These are phyloP conservation scores for Agaricus blazei DNA, from an alignment of 768 basidiomycete species.

Conservation along the genomic window DNA sequence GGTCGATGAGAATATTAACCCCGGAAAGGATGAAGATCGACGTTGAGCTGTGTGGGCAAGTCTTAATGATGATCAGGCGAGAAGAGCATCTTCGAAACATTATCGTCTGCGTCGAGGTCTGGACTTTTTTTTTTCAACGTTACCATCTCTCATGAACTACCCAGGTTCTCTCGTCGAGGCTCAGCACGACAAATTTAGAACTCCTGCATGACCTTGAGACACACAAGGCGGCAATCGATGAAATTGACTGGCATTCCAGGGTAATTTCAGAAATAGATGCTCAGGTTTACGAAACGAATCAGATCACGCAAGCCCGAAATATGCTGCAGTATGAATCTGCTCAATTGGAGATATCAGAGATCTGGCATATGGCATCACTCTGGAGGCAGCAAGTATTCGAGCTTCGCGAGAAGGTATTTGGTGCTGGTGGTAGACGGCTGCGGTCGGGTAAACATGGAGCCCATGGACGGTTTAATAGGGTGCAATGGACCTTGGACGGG, in stretches of 20 bases:
- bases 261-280: constrained; percentile 48
- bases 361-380: constrained; percentile 62
- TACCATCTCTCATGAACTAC: background rate
- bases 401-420: constrained; percentile 66
- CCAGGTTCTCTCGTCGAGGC: constrained; percentile 45
- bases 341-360: constrained; percentile 58
- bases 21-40: constrained; percentile 71
- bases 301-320: constrained; percentile 54
- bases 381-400: constrained; percentile 60
- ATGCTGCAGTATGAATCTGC: constrained; percentile 69
- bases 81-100: constrained; percentile 66
- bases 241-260: constrained; percentile 40
- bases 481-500: constrained; percentile 72
- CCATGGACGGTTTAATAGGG: constrained; percentile 54
- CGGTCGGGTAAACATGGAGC: constrained; percentile 49
- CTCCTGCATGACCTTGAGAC: constrained; percentile 57
- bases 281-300: constrained; percentile 44
- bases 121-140: background rate
- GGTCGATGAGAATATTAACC: constrained; percentile 41
- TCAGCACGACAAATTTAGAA: constrained; percentile 48
- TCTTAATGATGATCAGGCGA: constrained; percentile 63
- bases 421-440: constrained; percentile 46
- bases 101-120: constrained; percentile 50
- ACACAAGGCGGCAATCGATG: constrained; percentile 42
- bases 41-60: constrained; percentile 72